Evolutionary conservation across 768 basidiomycete species (phyloP).

Genomic region (Lactifluus rugatus): DNA sequence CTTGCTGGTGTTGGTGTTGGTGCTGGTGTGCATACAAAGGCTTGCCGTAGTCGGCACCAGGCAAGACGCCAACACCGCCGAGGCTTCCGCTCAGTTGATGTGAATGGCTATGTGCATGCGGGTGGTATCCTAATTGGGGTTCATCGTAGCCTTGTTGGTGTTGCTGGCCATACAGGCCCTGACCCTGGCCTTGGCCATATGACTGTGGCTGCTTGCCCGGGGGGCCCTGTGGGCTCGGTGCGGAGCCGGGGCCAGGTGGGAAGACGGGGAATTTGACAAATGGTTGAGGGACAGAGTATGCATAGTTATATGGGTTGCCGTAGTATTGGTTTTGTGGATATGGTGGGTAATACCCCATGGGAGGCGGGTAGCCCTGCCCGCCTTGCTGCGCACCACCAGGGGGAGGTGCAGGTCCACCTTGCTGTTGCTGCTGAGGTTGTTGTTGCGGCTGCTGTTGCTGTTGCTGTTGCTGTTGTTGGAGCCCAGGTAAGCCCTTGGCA

Average conservation of each 20-base stretch:
- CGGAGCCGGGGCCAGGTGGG: constrained; percentile 57
- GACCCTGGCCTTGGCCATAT: constrained; percentile 48
- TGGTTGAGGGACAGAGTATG: constrained; percentile 49
- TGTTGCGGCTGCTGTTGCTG: constrained; percentile 46
- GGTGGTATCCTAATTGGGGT: constrained; percentile 44
- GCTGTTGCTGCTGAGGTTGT: constrained; percentile 41
- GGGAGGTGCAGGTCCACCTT: constrained; percentile 45
- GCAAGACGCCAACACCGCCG: constrained; percentile 23
- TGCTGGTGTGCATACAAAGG: constrained; percentile 45
- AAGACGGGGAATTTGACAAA: constrained; percentile 72
- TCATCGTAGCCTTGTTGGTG: constrained; percentile 46
- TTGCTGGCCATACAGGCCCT: constrained; percentile 58
- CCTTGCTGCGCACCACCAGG: constrained; percentile 52
- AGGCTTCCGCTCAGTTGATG: constrained; percentile 30
- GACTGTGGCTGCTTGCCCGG: constrained; percentile 45
- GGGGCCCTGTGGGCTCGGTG: constrained; percentile 55
- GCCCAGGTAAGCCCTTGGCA: constrained; percentile 54
- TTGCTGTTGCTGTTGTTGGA: constrained; percentile 48
- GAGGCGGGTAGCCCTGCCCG: constrained; percentile 56
- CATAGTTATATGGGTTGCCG: constrained; percentile 56
- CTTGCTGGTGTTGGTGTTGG: constrained; percentile 60
- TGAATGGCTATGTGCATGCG: constrained; percentile 38
- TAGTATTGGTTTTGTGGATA: constrained; percentile 74
- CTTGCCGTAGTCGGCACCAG: constrained; percentile 33
- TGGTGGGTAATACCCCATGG: constrained; percentile 50